Evolutionary conservation across 2,329 filamentous ascomycete genomes (phyloP).

Genomic region (Stemphylium vesicarium): DNA sequence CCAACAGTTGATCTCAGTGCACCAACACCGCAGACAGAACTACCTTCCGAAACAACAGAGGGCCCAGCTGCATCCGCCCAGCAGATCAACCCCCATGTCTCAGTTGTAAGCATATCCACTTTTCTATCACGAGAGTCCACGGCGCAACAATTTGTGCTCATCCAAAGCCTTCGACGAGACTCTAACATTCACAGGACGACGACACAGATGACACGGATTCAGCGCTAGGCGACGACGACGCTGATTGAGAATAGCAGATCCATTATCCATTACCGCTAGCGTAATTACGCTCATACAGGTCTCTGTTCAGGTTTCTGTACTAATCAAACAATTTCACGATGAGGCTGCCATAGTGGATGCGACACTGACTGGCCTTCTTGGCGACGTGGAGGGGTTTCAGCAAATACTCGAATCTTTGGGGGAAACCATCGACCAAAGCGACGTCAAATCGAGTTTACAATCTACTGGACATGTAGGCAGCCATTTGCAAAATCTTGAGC

Average conservation of each 20-base stretch:
- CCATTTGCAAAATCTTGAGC: conserved; percentile 32
- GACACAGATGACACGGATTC: conserved; percentile 28
- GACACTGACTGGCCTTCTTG: conserved; percentile 26
- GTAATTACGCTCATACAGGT: conserved; percentile 26
- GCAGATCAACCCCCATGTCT: conserved; percentile 17
- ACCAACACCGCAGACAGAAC: neutral
- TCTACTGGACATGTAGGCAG: conserved; percentile 28
- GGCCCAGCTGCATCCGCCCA: conserved; percentile 14
- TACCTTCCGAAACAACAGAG: conserved; percentile 5
- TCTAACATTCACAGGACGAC: conserved; percentile 8
- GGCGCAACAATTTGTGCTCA: neutral
- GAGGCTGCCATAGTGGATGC: conserved; percentile 26
- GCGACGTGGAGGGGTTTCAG: conserved; percentile 29
- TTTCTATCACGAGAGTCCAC: too few species aligned
- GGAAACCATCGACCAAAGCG: conserved; percentile 30
- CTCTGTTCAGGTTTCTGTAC: conserved; percentile 21
- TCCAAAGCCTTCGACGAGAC: neutral
- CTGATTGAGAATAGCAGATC: conserved; percentile 21
- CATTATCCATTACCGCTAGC: conserved; percentile 26
- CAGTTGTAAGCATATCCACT: conserved; percentile 10
- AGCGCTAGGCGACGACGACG: conserved; percentile 11
- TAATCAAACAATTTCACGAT: conserved; percentile 28
- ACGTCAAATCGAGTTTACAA: conserved; percentile 22
- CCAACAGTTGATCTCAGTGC: too few species aligned
- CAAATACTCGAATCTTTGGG: conserved; percentile 31